These are phyloP conservation scores for Camptophora hylomeconis DNA, from an alignment of 2,329 filamentous ascomycete genomes.

Conservation along the genomic window DNA sequence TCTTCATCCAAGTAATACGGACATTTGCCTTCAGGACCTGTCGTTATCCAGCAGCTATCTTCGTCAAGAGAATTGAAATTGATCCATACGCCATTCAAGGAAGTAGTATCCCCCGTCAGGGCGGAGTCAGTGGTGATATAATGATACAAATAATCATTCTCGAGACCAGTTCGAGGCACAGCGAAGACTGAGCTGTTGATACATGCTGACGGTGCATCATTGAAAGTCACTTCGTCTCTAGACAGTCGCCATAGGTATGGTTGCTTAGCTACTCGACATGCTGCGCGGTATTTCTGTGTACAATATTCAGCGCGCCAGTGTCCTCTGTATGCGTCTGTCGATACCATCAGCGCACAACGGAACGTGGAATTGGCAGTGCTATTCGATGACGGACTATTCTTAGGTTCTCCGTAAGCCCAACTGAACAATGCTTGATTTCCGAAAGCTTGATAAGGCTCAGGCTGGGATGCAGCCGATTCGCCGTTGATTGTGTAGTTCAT, in stretches of 20 bases:
- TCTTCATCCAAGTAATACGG: slow-evolving; percentile 39
- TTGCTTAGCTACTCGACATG: slow-evolving; percentile 41
- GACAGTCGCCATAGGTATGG: slow-evolving; percentile 49
- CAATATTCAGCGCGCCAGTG: slow-evolving; percentile 49
- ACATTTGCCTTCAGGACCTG: slow-evolving; percentile 42
- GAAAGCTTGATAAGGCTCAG: slow-evolving; percentile 33
- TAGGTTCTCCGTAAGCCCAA: slow-evolving; percentile 45
- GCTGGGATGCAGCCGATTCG: slow-evolving; percentile 31
- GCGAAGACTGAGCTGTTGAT: slow-evolving; percentile 37
- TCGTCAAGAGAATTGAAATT: slow-evolving; percentile 48
- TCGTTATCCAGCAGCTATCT: slow-evolving; percentile 47
- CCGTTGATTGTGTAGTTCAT: slow-evolving; percentile 44
- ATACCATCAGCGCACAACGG: slow-evolving; percentile 45
- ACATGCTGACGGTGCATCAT: slow-evolving; percentile 34
- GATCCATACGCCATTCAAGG: slow-evolving; percentile 36
- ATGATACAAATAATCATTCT: slow-evolving; percentile 47
- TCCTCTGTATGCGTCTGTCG: slow-evolving; percentile 27
- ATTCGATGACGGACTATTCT: slow-evolving; percentile 27
- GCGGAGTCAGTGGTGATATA: slow-evolving; percentile 23
- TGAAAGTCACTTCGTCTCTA: slow-evolving; percentile 28
- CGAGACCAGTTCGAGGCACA: slow-evolving; percentile 48
- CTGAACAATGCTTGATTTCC: slow-evolving; percentile 44
- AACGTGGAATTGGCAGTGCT: slow-evolving; percentile 21
- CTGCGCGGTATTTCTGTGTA: slow-evolving; percentile 34
- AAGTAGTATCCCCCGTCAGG: slow-evolving; percentile 13